Evolutionary conservation across 352 stramenopile genomes (phyloP).

Genomic region (Phytophthora multivora): DNA sequence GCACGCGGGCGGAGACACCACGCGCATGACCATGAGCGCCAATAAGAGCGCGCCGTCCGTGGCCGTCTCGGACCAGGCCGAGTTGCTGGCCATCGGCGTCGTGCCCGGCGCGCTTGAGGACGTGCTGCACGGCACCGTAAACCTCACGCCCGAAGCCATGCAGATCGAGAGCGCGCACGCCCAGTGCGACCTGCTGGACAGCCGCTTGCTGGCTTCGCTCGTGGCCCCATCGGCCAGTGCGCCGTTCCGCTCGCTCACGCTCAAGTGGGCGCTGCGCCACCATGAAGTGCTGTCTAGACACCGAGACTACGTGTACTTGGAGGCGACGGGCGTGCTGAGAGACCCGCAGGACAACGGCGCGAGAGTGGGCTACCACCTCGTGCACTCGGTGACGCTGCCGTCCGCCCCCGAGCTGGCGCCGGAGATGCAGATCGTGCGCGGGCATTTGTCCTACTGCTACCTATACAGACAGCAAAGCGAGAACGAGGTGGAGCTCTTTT

Average conservation of each 20-base stretch:
- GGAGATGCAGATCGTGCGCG: conserved; percentile 69
- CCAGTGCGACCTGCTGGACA: conserved; percentile 56
- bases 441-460: conserved; percentile 59
- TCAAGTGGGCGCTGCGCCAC: conserved; percentile 72
- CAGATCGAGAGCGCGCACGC: conserved; percentile 56
- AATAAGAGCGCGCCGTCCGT: conserved; percentile 16
- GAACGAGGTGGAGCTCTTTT: conserved; percentile 60
- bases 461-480: conserved; percentile 47
- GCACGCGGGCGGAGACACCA: background rate
- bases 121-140: conserved; percentile 57
- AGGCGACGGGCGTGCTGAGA: conserved; percentile 59
- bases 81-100: conserved; percentile 50
- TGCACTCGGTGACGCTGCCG: conserved; percentile 60
- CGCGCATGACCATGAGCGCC: conserved; percentile 27
- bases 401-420: conserved; percentile 58
- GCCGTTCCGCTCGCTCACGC: conserved; percentile 61
- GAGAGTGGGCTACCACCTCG: conserved; percentile 57
- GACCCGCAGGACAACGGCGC: conserved; percentile 45
- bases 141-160: conserved; percentile 65
- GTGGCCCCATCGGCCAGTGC: conserved; percentile 41
- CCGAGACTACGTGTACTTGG: conserved; percentile 71
- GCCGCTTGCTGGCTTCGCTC: conserved; percentile 57
- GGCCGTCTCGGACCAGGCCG: conserved; percentile 25
- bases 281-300: conserved; percentile 63
- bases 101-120: conserved; percentile 49